Evolutionary conservation across 1,284 basidiomycete species (phyloP), one percentile per base, ranked within the genome.

Genomic region (Leccinum holopus): DNA sequence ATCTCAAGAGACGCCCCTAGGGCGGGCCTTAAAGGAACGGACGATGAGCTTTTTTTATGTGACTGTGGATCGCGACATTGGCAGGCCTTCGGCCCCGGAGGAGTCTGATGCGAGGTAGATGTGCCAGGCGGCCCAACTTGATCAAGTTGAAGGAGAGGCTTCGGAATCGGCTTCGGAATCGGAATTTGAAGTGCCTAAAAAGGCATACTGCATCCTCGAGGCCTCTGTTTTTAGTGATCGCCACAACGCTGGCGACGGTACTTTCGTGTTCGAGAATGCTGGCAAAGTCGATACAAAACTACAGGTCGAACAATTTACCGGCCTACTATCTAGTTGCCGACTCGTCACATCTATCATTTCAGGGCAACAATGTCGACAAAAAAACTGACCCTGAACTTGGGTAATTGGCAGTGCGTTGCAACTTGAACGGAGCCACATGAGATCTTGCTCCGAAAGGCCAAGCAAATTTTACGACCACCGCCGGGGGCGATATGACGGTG

Each of bases 1-100:
- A 74, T 63, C 58, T 63, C 11, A 5, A 68, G 58, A 0, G 66
- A 59, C 5, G 66, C 58, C 57, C 30, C 44, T 14, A 65, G 30
- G 14, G n/a, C 32, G 18, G 41, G 49, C 68, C 71, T 68, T 44
- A 28, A 49, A 8, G 52, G 55, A 44, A 12, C 6, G 0, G 25
- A 2, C 1, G 41, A 52, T 18, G 30, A 32, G 28, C n/a, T 16
- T 25, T 61, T 62, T 3, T 11, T 56, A 33, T 35, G 39, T 32
- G 35, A 49, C 18, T 49, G 62, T 30, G 4, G 70, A 62, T 7
- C 2, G 30, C 16, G 61, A 58, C 4, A 18, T 41, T 1, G 12
- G 55, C 6, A 21, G 16, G 7, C 58, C 56, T 32, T 37, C 14
- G 3, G 6, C 11, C 11, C 12, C 52, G 4, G 8, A 6, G 0